Percentiles rank a stretch among this genome's conserved stretches.
These are phyloP conservation scores for Sisymbrium altissimum DNA, from an alignment of 345 rosid species.

Conservation along the genomic window DNA sequence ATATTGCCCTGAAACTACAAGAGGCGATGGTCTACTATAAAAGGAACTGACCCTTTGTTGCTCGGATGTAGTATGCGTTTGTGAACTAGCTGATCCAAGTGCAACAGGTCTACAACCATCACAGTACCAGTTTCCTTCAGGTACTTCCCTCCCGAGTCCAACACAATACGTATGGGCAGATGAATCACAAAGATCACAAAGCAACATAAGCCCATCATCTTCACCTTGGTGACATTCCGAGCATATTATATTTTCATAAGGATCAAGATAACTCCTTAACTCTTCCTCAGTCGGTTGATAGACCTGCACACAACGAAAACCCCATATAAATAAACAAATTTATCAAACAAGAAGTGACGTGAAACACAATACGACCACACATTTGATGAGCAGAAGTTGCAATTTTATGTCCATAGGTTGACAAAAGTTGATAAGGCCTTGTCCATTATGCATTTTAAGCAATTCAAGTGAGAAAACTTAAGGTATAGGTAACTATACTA, in stretches of 20 bases:
- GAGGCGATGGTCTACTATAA: conserved; percentile 49
- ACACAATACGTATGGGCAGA: conserved; percentile 98
- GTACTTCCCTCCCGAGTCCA: conserved; percentile 92
- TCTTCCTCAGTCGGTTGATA: conserved; percentile 98
- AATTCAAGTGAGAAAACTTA: background rate
- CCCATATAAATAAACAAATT: background rate
- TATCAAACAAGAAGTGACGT: conserved; percentile 6
- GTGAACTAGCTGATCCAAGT: conserved; percentile 71
- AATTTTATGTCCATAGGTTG: background rate
- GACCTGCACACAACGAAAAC: conserved; percentile 50
- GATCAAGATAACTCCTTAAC: conserved; percentile 87
- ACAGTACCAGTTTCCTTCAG: conserved; percentile 99
- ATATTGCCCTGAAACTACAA: conserved; percentile 44
- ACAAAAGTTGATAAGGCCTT: conserved; percentile 6
- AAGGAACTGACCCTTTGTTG: conserved; percentile 53
- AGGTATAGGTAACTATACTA: background rate
- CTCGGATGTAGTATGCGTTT: conserved; percentile 42
- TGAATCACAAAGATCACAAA: conserved; percentile 97
- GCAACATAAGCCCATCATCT: conserved; percentile 96
- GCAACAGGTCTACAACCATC: conserved; percentile 88
- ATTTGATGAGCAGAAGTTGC: background rate
- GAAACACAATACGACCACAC: background rate
- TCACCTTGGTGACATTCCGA: conserved; percentile 96
- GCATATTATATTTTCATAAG: conserved; percentile 88
- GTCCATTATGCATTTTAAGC: conserved; percentile 15